These are phyloP conservation scores for Vitellaria paradoxa DNA, from an alignment of 179 eudicot genomes.

Conservation along the genomic window DNA sequence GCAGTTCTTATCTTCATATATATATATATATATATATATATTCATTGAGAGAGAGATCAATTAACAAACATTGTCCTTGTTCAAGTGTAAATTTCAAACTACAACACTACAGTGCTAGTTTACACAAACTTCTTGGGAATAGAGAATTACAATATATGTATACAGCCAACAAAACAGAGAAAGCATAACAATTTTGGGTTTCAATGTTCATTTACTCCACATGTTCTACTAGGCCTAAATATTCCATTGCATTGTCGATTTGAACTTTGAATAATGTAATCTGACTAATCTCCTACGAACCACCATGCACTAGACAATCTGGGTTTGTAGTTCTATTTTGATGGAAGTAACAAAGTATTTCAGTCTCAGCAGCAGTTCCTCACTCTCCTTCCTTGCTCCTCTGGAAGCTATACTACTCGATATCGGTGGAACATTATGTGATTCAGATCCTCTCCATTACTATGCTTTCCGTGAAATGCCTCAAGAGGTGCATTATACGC, in stretches of 20 bases:
- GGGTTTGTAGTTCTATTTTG: not conserved
- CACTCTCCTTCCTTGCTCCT: conserved; percentile 55
- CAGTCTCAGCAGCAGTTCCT: conserved; percentile 16
- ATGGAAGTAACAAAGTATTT: conserved; percentile 6
- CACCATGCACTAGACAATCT: not conserved
- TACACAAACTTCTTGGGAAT: too few relatives aligned
- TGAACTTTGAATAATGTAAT: not conserved
- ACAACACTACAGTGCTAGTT: too few relatives aligned
- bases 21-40: too few relatives aligned
- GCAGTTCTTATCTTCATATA: too few relatives aligned
- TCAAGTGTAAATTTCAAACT: too few relatives aligned
- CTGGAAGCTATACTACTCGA: conserved; percentile 81
- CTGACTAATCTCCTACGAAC: too few relatives aligned
- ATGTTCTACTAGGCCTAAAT: not conserved
- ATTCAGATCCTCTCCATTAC: conserved; percentile 84
- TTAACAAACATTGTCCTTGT: too few relatives aligned
- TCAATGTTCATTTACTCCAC: not conserved
- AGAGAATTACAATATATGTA: too few relatives aligned
- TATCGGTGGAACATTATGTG: conserved; percentile 82
- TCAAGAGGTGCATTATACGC: conserved; percentile 46
- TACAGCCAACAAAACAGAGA: too few relatives aligned
- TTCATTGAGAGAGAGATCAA: too few relatives aligned
- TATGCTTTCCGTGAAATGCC: conserved; percentile 84
- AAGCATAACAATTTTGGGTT: too few relatives aligned
- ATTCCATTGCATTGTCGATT: not conserved